These are phyloP conservation scores for Phytophthora pini DNA, from an alignment of 352 stramenopile genomes.

Conservation along the genomic window DNA sequence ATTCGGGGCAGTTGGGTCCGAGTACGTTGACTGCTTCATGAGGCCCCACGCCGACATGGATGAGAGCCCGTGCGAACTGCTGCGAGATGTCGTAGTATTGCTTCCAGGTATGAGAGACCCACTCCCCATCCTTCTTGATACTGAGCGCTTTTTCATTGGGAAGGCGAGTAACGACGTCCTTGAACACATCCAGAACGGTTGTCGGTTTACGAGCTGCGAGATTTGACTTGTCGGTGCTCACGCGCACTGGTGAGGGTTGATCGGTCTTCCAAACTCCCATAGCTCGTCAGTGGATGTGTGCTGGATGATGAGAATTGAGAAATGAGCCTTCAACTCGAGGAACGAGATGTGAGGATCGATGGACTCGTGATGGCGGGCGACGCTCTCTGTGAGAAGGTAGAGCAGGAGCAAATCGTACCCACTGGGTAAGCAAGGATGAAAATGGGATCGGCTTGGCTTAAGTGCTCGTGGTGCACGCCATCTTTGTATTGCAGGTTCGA, in stretches of 20 bases:
- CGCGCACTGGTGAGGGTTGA: conserved; percentile 24
- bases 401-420: conserved; percentile 9
- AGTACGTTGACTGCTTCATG: conserved; percentile 85
- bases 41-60: conserved; percentile 67
- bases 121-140: conserved; percentile 50
- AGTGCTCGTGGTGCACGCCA: no score
- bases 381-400: conserved; percentile 1
- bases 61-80: conserved; percentile 77
- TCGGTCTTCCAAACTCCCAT: conserved; percentile 36
- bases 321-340: conserved; percentile 19
- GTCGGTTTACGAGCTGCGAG: conserved; percentile 39
- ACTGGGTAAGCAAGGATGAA: conserved; percentile 6
- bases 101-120: conserved; percentile 65
- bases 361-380: background rate
- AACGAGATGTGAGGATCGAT: conserved; percentile 9
- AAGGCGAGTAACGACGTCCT: conserved; percentile 36
- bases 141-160: conserved; percentile 44
- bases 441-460: conserved; percentile 6
- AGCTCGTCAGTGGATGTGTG: background rate
- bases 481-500: background rate
- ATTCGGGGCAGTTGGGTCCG: conserved; percentile 88
- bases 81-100: conserved; percentile 80
- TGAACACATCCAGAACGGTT: conserved; percentile 51
- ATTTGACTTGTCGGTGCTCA: conserved; percentile 20
- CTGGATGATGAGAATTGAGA: conserved; percentile 7